Conservation (phyloP, 306 rosid genomes). For the Glycyrrhiza uralensis region DNA sequence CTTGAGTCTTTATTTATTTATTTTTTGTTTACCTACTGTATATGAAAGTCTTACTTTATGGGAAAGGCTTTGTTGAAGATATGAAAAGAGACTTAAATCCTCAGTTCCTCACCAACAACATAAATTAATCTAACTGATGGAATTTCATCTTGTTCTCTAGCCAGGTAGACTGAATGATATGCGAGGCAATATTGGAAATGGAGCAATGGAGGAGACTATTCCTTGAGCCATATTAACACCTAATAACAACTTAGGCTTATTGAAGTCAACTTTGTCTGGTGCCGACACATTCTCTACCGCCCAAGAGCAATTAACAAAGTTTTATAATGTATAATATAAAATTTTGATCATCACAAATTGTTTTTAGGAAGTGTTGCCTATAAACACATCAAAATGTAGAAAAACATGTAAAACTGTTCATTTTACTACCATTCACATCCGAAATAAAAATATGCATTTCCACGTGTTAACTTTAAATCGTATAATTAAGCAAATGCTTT, state of each 20-base stretch:
- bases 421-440: background rate
- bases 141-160: slow-evolving; percentile 23
- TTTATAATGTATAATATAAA: background rate
- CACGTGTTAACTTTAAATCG: background rate
- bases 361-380: background rate
- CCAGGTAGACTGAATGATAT: slow-evolving; percentile 5
- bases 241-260: slow-evolving; percentile 14
- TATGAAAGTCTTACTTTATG: slow-evolving; percentile 11
- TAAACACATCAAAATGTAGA: background rate
- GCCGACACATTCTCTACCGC: slow-evolving; percentile 31
- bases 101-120: slow-evolving; percentile 12
- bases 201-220: slow-evolving; percentile 7
- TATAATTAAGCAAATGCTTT: background rate
- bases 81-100: slow-evolving; percentile 13
- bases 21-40: background rate
- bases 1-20: background rate
- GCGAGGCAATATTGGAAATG: background rate
- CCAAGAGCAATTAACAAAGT: slow-evolving; percentile 3
- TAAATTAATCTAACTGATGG: slow-evolving; percentile 8
- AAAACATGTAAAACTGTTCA: background rate
- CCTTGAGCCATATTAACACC: background rate
- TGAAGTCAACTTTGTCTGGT: slow-evolving; percentile 29
- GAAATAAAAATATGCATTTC: background rate
- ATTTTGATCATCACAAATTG: slow-evolving; percentile 1
- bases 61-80: background rate